phyloP scores from a whole-genome alignment of 371 early-diverging fungal genomes.

The Mucor piriformis region DNA sequence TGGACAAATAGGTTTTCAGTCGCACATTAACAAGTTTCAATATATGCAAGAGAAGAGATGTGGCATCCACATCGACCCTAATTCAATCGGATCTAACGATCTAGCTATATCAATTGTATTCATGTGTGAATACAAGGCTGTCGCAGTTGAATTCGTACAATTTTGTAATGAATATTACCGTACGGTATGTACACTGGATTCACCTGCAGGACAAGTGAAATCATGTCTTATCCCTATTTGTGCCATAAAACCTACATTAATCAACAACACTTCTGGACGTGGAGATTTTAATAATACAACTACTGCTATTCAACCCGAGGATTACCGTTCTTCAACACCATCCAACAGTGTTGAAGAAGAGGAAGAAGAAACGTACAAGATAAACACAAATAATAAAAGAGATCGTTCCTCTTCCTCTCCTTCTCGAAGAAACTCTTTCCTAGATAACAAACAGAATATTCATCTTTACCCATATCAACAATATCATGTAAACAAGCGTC shows the following conservation, averaged over 20 bases:
- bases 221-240: conserved; percentile 45
- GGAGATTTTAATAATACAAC: conserved; percentile 2
- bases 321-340: not conserved
- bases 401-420: not conserved
- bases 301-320: conserved; percentile 17
- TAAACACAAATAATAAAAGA: conserved; percentile 2
- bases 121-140: conserved; percentile 46
- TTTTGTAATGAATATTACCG: conserved; percentile 39
- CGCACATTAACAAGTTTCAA: conserved; percentile 37
- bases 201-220: conserved; percentile 26
- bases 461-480: not conserved
- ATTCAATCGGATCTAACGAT: conserved; percentile 5
- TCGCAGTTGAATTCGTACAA: conserved; percentile 33
- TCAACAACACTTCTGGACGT: not conserved
- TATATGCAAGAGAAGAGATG: conserved; percentile 33
- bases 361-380: not conserved
- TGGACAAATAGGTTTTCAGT: conserved; percentile 21
- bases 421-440: not conserved
- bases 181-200: conserved; percentile 36
- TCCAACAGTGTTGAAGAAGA: not conserved
- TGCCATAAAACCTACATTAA: conserved; percentile 21
- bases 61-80: conserved; percentile 22
- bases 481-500: conserved; percentile 11
- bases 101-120: conserved; percentile 23
- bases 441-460: not conserved